These are phyloP conservation scores for Aureobasidium sp. DNA, from an alignment of 2,329 filamentous ascomycete species.

Conservation along the genomic window DNA sequence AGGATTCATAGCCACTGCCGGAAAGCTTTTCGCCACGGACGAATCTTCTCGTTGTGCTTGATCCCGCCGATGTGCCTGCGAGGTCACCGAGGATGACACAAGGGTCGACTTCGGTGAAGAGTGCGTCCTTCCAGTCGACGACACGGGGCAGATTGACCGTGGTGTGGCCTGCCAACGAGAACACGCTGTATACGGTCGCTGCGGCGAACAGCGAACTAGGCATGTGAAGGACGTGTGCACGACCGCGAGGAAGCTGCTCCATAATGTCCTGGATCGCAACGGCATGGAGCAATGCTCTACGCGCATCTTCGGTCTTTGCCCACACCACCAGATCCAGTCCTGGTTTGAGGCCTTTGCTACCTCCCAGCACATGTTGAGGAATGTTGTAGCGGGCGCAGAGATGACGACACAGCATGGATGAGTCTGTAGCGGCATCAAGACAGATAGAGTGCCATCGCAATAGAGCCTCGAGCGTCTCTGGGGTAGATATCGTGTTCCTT, in stretches of 20 bases:
- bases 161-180: slow-evolving; percentile 31
- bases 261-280: slow-evolving; percentile 39
- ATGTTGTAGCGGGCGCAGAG: slow-evolving; percentile 34
- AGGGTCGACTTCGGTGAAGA: slow-evolving; percentile 25
- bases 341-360: slow-evolving; percentile 20
- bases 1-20: slow-evolving; percentile 18
- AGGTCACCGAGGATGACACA: slow-evolving; percentile 20
- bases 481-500: slow-evolving; percentile 27
- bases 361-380: slow-evolving; percentile 32
- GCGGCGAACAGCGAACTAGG: slow-evolving; percentile 37
- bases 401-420: slow-evolving; percentile 31
- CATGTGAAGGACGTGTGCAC: slow-evolving; percentile 39
- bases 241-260: slow-evolving; percentile 35
- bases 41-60: slow-evolving; percentile 32
- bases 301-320: slow-evolving; percentile 32
- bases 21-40: slow-evolving; percentile 25
- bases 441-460: slow-evolving; percentile 39
- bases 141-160: slow-evolving; percentile 31
- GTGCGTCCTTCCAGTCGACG: slow-evolving; percentile 35
- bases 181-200: slow-evolving; percentile 34
- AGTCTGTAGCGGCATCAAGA: slow-evolving; percentile 34
- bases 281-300: slow-evolving; percentile 34
- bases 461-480: slow-evolving; percentile 33
- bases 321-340: slow-evolving; percentile 32
- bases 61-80: slow-evolving; percentile 15